These are phyloP conservation scores for Emericellopsis cladophorae DNA, from an alignment of 2,329 filamentous ascomycete genomes.

Conservation along the genomic window DNA sequence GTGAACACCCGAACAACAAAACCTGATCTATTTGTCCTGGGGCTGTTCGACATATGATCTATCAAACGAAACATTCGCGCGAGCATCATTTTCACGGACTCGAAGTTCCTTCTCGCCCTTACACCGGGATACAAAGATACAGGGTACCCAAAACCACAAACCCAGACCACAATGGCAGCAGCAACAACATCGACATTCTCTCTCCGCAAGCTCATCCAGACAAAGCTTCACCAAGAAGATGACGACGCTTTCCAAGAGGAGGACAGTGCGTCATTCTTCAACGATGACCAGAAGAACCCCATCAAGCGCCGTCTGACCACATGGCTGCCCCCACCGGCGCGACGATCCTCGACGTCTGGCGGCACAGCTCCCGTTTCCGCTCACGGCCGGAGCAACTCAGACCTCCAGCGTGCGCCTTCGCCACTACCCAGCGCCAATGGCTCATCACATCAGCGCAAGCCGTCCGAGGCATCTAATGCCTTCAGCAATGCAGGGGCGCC, in stretches of 20 bases:
- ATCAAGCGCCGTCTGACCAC: background rate
- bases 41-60: too few relatives aligned
- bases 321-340: background rate
- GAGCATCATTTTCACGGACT: too few relatives aligned
- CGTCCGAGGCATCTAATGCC: too few relatives aligned
- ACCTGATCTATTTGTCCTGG: too few relatives aligned
- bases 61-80: too few relatives aligned
- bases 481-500: too few relatives aligned
- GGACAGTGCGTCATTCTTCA: background rate
- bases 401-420: background rate
- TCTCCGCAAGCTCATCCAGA: conserved; percentile 3
- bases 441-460: background rate
- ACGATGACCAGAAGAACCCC: background rate
- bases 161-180: too few relatives aligned
- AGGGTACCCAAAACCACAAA: too few relatives aligned
- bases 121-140: too few relatives aligned
- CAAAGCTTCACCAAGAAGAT: background rate
- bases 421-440: background rate
- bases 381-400: background rate
- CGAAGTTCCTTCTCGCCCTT: too few relatives aligned
- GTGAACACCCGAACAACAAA: too few relatives aligned
- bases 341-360: background rate
- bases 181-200: conserved; percentile 1
- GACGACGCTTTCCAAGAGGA: conserved; percentile 1
- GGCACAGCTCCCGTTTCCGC: background rate